Conservation (phyloP, 2,329 filamentous ascomycete genomes). For the Sporothrix pseudoabietina region DNA sequence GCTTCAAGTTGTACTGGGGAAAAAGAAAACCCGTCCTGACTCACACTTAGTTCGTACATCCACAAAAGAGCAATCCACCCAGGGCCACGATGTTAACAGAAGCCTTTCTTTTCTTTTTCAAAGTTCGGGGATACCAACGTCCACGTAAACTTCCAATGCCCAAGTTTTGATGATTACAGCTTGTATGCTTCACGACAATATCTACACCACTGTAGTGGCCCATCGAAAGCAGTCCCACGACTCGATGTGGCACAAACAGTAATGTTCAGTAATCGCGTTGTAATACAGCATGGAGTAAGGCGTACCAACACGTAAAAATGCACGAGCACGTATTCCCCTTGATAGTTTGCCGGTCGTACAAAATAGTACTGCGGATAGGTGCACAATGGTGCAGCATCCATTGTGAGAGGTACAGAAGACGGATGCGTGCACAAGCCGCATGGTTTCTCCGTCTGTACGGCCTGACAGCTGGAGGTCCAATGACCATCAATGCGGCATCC, state of each 20-base stretch:
- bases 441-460: neutral
- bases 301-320: neutral
- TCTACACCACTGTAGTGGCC: neutral
- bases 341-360: neutral
- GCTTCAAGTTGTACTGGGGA: too few relatives aligned
- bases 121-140: neutral
- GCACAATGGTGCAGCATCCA: neutral
- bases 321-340: neutral
- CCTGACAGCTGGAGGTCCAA: neutral
- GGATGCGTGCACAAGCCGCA: constrained; percentile 1
- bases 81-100: neutral
- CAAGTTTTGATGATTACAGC: neutral
- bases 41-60: neutral
- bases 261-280: neutral
- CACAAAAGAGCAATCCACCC: neutral
- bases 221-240: neutral
- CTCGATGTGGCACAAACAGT: neutral
- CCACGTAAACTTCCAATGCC: neutral
- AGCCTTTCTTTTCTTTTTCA: neutral
- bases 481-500: neutral
- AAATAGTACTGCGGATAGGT: neutral
- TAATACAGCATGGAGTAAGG: neutral
- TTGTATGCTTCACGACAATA: neutral
- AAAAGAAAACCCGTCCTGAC: neutral
- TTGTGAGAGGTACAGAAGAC: neutral